A percentile compares a stretch with the other conserved stretches of the same genome.
phyloP scores from a whole-genome alignment of 2,329 filamentous ascomycete genomes.

The Fusarium foetens region DNA sequence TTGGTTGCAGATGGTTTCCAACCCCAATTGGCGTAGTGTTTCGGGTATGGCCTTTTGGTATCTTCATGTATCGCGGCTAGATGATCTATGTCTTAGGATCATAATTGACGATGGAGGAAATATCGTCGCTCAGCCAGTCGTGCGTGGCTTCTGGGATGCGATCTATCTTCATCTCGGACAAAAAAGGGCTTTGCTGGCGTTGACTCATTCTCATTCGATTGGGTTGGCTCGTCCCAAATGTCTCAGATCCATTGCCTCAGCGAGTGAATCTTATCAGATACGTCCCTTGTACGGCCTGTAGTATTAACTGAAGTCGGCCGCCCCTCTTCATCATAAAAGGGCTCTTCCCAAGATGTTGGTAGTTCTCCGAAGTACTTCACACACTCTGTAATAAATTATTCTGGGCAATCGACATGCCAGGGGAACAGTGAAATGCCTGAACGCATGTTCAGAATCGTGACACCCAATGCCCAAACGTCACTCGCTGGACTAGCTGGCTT shows the following conservation, averaged over 20 bases:
- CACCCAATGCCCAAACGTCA: background rate
- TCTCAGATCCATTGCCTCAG: background rate
- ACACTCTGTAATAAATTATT: background rate
- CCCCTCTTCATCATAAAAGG: background rate
- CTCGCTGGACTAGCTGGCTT: background rate
- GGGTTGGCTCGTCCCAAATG: background rate
- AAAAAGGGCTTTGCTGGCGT: background rate
- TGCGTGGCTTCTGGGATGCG: fast-evolving
- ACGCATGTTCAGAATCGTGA: background rate
- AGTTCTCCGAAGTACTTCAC: background rate
- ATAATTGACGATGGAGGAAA: background rate
- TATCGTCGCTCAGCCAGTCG: background rate
- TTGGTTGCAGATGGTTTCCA: background rate
- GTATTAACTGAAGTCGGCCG: background rate
- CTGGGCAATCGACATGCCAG: background rate
- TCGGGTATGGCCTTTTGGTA: fast-evolving
- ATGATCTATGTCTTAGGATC: background rate
- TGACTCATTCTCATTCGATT: background rate
- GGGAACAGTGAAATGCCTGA: background rate
- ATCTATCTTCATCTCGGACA: background rate
- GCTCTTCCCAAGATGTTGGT: background rate
- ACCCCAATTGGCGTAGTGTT: fast-evolving
- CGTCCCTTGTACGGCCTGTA: background rate
- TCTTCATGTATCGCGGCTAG: background rate
- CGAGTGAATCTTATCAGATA: background rate